Percentiles rank a stretch among this genome's conserved stretches.
Evolutionary conservation across 768 basidiomycete species (phyloP).

Genomic region (Cubamyces sp.): DNA sequence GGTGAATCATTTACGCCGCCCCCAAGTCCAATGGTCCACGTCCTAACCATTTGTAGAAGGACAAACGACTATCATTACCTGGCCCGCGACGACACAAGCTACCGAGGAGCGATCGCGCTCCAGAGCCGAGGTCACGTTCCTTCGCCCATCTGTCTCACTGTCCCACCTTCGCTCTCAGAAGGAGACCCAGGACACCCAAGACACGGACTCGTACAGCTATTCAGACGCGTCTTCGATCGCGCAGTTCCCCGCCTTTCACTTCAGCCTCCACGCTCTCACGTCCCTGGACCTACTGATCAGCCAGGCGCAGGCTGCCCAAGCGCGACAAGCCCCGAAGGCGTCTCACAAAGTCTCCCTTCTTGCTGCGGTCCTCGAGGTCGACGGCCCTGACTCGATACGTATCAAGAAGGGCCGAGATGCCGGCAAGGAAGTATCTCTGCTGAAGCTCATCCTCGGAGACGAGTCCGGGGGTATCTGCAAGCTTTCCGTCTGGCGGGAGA

Average conservation of each 20-base stretch:
- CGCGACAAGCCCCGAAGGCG: conserved; percentile 32
- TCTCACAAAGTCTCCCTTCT: conserved; percentile 61
- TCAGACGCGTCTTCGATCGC: conserved; percentile 75
- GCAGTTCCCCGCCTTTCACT: conserved; percentile 74
- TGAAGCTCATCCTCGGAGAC: conserved; percentile 76
- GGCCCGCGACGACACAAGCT: conserved; percentile 52
- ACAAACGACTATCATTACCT: conserved; percentile 56
- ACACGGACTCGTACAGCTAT: conserved; percentile 54
- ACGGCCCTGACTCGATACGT: conserved; percentile 70
- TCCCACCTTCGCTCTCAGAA: conserved; percentile 19
- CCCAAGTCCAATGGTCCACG: conserved; percentile 1
- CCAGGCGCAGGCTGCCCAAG: conserved; percentile 26
- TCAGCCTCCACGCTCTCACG: conserved; percentile 64
- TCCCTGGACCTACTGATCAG: conserved; percentile 46
- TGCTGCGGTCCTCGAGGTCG: conserved; percentile 72
- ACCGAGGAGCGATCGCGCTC: conserved; percentile 16
- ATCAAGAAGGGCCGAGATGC: conserved; percentile 72
- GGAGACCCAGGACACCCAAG: conserved; percentile 47
- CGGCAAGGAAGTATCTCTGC: conserved; percentile 67
- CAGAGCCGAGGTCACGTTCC: conserved; percentile 26
- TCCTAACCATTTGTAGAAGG: conserved; percentile 36
- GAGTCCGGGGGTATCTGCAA: conserved; percentile 70
- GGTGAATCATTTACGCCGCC: conserved; percentile 7
- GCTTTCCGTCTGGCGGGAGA: conserved; percentile 78
- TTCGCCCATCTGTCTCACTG: conserved; percentile 23